Base-by-base conservation (phyloP, 495 filamentous ascomycete genomes). In the Hypoxylon intermedium region DNA sequence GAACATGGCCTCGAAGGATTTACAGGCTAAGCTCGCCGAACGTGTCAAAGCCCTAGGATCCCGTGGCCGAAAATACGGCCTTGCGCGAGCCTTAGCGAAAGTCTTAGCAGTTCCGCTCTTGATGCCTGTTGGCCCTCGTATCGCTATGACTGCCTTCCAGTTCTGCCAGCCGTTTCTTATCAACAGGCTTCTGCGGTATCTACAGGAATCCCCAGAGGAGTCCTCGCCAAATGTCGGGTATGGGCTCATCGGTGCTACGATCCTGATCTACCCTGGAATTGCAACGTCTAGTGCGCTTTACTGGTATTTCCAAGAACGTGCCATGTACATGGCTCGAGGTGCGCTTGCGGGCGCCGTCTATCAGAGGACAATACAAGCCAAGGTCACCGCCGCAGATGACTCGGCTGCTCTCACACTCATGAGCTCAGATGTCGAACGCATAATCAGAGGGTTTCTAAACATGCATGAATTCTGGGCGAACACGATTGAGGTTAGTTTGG, bases 121-220 rank as follows among this genome's bases (percentile, higher is more conserved):
- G 15, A 55, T 75, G 5, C 72, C 74, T 0, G 46, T 76, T 1
- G 57, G 51, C 1, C 71, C 74, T 1, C 67, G 72, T 1, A 53
- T 75, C 5, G 68, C 68, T 0, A 48, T 73, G 36, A 56, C 58
- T 3, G 72, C 53, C 9, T 85, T 91, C 59, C 83, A 77, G 15
- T 83, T 87, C 41, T 81, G 79, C 49, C 87, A 90, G 59, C 88
- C 88, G 0, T 80, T 90, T 44, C 76, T 91, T 9, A 79, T 89
- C 16, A 72, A 85, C 21, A 71, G 78, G 9, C 77, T 83, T 0
- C 65, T 87, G 4, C 65, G 58, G 0, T 71, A 82, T 41, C 79
- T 82, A 3, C 52, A 74, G 6, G 63, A 79, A 46, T 74, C 79
- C 3, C 71, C 68, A 0, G 77, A 72, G 18, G 33, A 60, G 4